These are phyloP conservation scores for Monosporascus sp. DNA, from an alignment of 2,329 filamentous ascomycete genomes.

Conservation along the genomic window DNA sequence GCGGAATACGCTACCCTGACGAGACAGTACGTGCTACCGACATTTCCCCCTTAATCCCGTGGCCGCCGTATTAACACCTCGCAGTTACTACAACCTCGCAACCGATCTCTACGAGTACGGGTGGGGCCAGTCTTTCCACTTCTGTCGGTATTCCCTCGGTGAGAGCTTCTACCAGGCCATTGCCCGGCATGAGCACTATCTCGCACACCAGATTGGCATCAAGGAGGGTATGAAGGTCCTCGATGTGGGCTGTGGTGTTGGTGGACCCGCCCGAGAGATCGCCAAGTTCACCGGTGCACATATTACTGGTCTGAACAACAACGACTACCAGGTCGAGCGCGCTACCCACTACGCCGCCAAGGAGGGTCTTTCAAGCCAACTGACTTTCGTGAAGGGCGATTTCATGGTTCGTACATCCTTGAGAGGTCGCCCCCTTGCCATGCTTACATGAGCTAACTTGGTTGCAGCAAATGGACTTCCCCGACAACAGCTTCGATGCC, in stretches of 20 bases:
- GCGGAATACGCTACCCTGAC: conserved; percentile 91
- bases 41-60: neutral
- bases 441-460: neutral
- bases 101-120: conserved; percentile 96
- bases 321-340: conserved; percentile 97
- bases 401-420: conserved; percentile 65
- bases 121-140: conserved; percentile 96
- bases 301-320: conserved; percentile 93
- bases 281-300: conserved; percentile 91
- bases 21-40: conserved; percentile 64
- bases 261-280: conserved; percentile 91
- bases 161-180: conserved; percentile 90
- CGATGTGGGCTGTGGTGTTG: conserved; percentile 95
- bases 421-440: neutral
- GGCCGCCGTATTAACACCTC: neutral
- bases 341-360: conserved; percentile 80
- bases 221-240: conserved; percentile 84
- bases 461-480: conserved; percentile 82
- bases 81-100: conserved; percentile 92
- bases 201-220: conserved; percentile 83
- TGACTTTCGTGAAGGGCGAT: conserved; percentile 88
- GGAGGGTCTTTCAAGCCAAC: conserved; percentile 73
- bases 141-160: conserved; percentile 84
- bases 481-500: conserved; percentile 86
- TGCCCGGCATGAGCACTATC: conserved; percentile 95